Conservation (phyloP, 257 asterid genomes). For the Capsicum rhomboideum region DNA sequence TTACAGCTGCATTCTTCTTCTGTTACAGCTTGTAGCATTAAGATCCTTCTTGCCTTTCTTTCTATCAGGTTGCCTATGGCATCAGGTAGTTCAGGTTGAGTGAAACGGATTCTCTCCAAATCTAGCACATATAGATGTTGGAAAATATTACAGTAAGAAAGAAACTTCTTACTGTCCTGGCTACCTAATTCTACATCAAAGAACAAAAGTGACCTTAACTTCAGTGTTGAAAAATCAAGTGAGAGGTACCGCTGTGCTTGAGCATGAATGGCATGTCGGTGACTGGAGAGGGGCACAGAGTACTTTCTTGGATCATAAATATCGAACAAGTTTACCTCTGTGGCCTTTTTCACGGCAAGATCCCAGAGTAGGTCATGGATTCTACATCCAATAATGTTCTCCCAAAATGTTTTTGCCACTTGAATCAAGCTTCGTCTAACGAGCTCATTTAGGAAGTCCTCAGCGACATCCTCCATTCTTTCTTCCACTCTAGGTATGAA, state of each 20-base stretch:
- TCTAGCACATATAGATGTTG: not conserved
- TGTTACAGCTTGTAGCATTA: too few species aligned
- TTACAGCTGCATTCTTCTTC: too few species aligned
- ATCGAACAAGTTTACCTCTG: not conserved
- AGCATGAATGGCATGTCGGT: not conserved
- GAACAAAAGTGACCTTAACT: not conserved
- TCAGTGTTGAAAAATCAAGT: not conserved
- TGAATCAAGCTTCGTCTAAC: not conserved
- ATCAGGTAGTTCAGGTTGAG: not conserved
- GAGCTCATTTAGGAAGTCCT: not conserved
- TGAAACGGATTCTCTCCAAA: not conserved
- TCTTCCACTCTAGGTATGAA: not conserved
- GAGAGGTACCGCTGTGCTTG: not conserved
- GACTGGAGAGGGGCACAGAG: not conserved
- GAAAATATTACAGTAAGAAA: not conserved
- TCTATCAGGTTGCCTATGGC: not conserved
- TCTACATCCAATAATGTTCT: not conserved
- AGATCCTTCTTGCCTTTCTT: too few species aligned
- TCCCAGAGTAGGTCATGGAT: not conserved
- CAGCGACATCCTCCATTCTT: not conserved
- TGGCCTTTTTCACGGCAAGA: not conserved
- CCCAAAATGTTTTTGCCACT: not conserved
- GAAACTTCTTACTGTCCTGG: not conserved
- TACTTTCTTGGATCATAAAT: not conserved
- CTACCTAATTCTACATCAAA: not conserved